Base-by-base conservation (phyloP, 2,329 filamentous ascomycete species). In the Torrubiella hemipterigena region DNA sequence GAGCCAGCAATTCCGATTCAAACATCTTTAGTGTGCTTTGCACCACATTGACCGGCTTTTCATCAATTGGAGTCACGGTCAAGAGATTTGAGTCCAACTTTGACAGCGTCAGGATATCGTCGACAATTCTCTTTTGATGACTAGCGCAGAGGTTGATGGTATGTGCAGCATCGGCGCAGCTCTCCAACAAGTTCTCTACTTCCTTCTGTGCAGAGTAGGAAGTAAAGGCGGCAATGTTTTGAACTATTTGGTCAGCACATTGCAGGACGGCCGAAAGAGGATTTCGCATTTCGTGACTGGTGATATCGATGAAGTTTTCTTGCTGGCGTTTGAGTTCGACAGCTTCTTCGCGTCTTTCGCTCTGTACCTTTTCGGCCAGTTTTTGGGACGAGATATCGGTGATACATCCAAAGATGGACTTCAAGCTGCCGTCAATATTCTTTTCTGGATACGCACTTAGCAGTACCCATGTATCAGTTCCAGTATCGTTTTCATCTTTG, bases 321-420 rank as follows among this genome's bases (percentile, higher is more conserved):
- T 76, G 70, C 39, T 81, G 75, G 16, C 73, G 65, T 52, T 91
- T 91, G 38, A 86, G 65, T 49, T 89, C 80, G 3, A 87, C 73
- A 0, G 83, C 85, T 49, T 91, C 83, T 45, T 87, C 73, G 46
- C 82, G 79, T 35, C 82, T 75, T 27, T 77, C 69, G 44, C 72
- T 83, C 51, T 93, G 82, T 20, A 85, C 74, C 28, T 78, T 76
- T 52, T 93, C 84, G 2, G 84, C 83, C 65, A 78, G 79, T 51
- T 93, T 93, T 49, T 91, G 82, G 32, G 81, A 73, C 13, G 80
- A 85, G 40, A 93, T 93, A 46, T 93, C 83, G 0, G 83, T 89
- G 31, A 93, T 78, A 46, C 77, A 81, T 31, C 81, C 81, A 43
- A 87, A 86, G 3, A 86, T 77, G 38, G 77, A 74, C 56, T 83